Evolutionary conservation across 345 rosid genomes (phyloP).

Genomic region (Eutrema japonicum): DNA sequence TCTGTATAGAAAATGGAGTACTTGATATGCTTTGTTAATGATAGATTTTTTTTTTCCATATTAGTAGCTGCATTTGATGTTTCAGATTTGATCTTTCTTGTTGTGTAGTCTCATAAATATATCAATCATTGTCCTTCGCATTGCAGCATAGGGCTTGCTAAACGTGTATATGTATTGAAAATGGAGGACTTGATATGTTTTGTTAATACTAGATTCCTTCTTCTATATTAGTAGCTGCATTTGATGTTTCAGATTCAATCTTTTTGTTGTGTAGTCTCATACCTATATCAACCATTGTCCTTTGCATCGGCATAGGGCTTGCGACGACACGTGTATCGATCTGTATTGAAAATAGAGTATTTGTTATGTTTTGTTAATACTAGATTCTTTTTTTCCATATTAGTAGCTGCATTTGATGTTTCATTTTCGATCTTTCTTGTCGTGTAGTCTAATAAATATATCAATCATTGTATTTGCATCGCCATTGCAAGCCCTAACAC

Average conservation of each 20-base stretch:
- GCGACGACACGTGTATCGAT: constrained; percentile 1
- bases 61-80: constrained; percentile 22
- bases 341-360: not conserved
- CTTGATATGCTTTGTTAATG: not conserved
- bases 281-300: constrained; percentile 1
- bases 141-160: too few relatives aligned
- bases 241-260: constrained; percentile 13
- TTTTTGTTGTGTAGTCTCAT: constrained; percentile 23
- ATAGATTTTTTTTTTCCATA: not conserved
- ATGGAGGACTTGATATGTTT: too few relatives aligned
- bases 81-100: constrained; percentile 17
- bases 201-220: too few relatives aligned
- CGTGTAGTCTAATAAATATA: constrained; percentile 8
- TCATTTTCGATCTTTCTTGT: constrained; percentile 18
- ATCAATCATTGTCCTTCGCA: too few relatives aligned
- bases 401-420: constrained; percentile 22
- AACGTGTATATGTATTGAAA: too few relatives aligned
- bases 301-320: constrained; percentile 9
- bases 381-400: not conserved
- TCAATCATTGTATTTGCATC: too few relatives aligned
- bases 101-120: constrained; percentile 17
- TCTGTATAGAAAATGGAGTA: not conserved
- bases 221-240: constrained; percentile 16
- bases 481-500: too few relatives aligned
- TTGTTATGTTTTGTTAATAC: constrained; percentile 11